A percentile compares a stretch with the other conserved stretches of the same genome.
Evolutionary conservation across 208 protist species (phyloP).

Genomic region (Trypanosoma theileri): DNA sequence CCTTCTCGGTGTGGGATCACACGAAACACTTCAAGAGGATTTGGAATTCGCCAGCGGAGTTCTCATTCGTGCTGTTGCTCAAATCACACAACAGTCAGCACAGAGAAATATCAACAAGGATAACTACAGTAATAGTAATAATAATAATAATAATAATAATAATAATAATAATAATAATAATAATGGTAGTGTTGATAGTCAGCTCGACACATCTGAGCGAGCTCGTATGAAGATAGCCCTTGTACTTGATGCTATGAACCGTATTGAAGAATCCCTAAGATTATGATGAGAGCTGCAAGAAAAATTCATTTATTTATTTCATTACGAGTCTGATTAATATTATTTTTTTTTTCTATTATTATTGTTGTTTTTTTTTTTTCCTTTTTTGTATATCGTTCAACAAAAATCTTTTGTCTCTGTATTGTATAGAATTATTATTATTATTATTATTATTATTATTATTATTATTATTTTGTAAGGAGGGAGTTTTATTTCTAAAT

Average conservation of each 20-base stretch:
- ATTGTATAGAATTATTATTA: too few relatives aligned
- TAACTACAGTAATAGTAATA: too few relatives aligned
- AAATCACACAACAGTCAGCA: neutral
- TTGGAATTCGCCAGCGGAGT: conserved; percentile 21
- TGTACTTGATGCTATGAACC: conserved; percentile 15
- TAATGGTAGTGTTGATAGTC: too few relatives aligned
- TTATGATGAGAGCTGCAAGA: neutral
- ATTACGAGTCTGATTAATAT: neutral
- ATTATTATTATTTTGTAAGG: too few relatives aligned
- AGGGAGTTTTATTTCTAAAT: too few relatives aligned
- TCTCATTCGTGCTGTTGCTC: conserved; percentile 16
- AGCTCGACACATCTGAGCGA: neutral
- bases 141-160: too few relatives aligned
- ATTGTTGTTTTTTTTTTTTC: too few relatives aligned
- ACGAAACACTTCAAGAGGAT: conserved; percentile 11
- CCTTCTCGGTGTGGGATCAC: neutral
- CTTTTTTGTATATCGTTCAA: too few relatives aligned
- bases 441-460: too few relatives aligned
- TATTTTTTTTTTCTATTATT: too few relatives aligned
- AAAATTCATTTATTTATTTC: neutral
- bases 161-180: too few relatives aligned
- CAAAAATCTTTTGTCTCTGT: too few relatives aligned
- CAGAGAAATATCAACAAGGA: neutral
- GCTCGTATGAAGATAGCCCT: conserved; percentile 12
- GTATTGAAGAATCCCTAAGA: conserved; percentile 1